Base-by-base conservation (phyloP, 495 filamentous ascomycete genomes). In the Lophiostoma macrostomum region DNA sequence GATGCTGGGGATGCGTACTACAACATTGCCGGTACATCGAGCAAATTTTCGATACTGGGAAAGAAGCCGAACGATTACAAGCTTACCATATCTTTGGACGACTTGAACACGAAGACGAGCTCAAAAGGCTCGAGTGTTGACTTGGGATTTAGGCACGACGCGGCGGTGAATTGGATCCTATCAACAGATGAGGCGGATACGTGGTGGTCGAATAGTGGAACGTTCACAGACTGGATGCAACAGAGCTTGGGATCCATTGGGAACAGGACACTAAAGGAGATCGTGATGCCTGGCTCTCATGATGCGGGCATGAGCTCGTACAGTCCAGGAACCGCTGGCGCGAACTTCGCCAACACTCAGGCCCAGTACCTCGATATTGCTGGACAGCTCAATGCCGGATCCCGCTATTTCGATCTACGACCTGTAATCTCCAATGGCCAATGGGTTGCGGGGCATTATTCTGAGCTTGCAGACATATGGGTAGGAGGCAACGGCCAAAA, bases 1-100 rank as follows among this genome's bases (percentile, higher is more conserved):
- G 61, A 64, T 53, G 61, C 45, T 8, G 61, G 51, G 8, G 61
- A 64, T 39, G 56, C 57, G 5, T 60, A 56, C 31, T 64, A 53
- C 45, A 32, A 47, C 12, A 39, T 64, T n/a, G 28, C 50, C 18
- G 47, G 47, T 3, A 53, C 56, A 5, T 24, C 51, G 1, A 53
- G 44, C 42, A 60, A 35, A 16, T 60, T 60, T 38, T 16, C 20
- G 14, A 14, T 60, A 18, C 39, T 40, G 23, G 57, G 39, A 4
- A 48, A 38, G 4, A 57, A 60, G 19, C 45, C 41, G n/a, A 27
- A 31, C 4, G 51, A 51, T 6, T 56, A 32, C 18, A 28, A 53
- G 22, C 35, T 64, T 14, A 51, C 47, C 23, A 50, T 64, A 22
- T 50, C 14, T 6, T 31, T 60, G 4, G 51, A 60, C 19, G 42